Conservation (phyloP, 2,329 filamentous ascomycete species). For the Bipolaris bicolor region DNA sequence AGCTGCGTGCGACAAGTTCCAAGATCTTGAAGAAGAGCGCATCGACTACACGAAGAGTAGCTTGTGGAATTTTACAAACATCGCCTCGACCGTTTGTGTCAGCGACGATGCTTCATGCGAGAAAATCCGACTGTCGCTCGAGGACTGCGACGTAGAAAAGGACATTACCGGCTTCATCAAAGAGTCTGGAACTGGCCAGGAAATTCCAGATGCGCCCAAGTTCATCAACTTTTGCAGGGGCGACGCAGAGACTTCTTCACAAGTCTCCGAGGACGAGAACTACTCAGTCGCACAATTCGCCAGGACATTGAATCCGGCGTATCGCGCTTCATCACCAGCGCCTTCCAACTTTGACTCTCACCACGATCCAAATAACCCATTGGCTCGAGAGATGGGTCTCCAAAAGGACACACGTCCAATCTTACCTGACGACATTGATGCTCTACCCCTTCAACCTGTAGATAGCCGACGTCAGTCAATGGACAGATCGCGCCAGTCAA, state of each 20-base stretch:
- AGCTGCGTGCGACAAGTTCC: constrained; percentile 94
- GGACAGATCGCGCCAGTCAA: constrained; percentile 5
- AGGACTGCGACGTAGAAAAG: constrained; percentile 95
- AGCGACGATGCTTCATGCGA: constrained; percentile 94
- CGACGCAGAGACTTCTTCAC: constrained; percentile 81
- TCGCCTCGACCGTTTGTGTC: constrained; percentile 95
- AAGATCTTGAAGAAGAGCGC: constrained; percentile 96
- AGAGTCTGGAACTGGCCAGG: constrained; percentile 88
- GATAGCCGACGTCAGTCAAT: constrained; percentile 21
- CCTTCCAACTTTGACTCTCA: constrained; percentile 92
- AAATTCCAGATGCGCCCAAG: constrained; percentile 94
- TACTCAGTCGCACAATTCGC: constrained; percentile 97
- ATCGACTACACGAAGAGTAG: constrained; percentile 98
- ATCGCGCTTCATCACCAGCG: constrained; percentile 93
- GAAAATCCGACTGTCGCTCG: constrained; percentile 89
- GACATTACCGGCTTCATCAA: constrained; percentile 90
- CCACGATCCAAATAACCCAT: constrained; percentile 78
- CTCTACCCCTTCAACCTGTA: constrained; percentile 23
- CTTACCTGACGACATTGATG: constrained; percentile 32
- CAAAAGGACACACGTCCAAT: constrained; percentile 42
- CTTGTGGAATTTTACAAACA: constrained; percentile 96
- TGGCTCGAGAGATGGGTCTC: constrained; percentile 73
- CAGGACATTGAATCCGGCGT: constrained; percentile 91
- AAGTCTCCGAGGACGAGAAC: constrained; percentile 81
- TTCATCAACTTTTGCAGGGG: constrained; percentile 99